Base-by-base conservation (phyloP, 2,329 filamentous ascomycete genomes). In the Teratosphaeria pseudoeucalypti region DNA sequence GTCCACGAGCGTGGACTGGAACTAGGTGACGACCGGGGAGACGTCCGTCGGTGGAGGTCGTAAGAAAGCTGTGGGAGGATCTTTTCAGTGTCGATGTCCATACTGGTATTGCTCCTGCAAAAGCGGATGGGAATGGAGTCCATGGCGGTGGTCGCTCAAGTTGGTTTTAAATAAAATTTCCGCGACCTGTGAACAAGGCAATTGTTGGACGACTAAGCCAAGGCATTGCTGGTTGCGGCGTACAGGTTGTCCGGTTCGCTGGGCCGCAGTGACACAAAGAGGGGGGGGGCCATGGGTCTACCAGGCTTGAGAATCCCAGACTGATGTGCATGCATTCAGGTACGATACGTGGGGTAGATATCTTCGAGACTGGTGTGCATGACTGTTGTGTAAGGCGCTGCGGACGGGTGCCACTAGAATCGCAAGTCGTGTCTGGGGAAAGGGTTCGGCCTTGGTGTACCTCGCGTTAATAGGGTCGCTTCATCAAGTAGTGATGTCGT, bases 1-100 rank as follows among this genome's bases (percentile, higher is more conserved):
- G 65, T 56, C 16, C 58, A 34, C 39, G 62, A 56, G 47, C 59
- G 54, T 53, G 62, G 63, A 52, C 58, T 63, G 12, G 59, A 56
- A 6, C 49, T 53, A 34, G 58, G 56, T 26, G 59, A 58, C 34
- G 62, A 63, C 19, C 52, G 49, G 9, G 57, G 47, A 10, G 58
- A 60, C 27, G 57, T 60, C 19, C 60, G 60, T 10, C 58, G 34
- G 27, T 62, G 58, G 6, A 62, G n/a, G n/a, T 52, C 43, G 29
- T 55, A 60, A 52, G 59, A 54, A 9, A 62, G 23, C 7, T 43
- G 49, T 7, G 54, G 58, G 9, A 56, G 53, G 16, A 54, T 58
- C 32, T 55, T 56, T 58, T 58, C 59, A 39, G 52, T 56, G 55
- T 52, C 47, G 12, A 37, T 29, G 14, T 54, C 52, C 55, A 60